These are phyloP conservation scores for Exsudoporus floridanus DNA, from an alignment of 1,284 basidiomycete species.

Conservation along the genomic window DNA sequence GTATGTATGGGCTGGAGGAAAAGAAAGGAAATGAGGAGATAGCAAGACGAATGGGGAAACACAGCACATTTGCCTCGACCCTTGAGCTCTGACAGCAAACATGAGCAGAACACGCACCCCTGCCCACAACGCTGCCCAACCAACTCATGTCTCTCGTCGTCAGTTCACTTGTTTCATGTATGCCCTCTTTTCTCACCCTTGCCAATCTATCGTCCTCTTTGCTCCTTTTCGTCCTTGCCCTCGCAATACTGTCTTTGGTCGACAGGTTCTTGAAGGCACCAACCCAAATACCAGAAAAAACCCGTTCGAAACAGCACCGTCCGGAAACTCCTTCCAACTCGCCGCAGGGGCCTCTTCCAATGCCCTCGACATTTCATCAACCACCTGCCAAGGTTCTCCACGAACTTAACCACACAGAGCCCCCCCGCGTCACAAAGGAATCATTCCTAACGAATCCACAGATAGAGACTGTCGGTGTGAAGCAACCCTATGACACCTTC, in stretches of 20 bases:
- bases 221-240: slow-evolving; percentile 2
- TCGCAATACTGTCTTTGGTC: slow-evolving; percentile 11
- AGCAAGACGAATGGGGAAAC: slow-evolving; percentile 13
- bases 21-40: not conserved
- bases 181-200: slow-evolving; percentile 11
- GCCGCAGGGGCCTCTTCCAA: slow-evolving; percentile 2
- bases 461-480: slow-evolving; percentile 23
- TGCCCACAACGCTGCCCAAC: slow-evolving; percentile 6
- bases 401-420: not conserved
- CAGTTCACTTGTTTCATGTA: not conserved
- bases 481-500: slow-evolving; percentile 68
- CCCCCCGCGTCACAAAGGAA: slow-evolving; percentile 6
- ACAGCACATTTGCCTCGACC: no score
- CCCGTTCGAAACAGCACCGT: not conserved
- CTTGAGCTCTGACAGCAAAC: slow-evolving; percentile 15
- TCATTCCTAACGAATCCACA: slow-evolving; percentile 1
- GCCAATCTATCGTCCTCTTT: slow-evolving; percentile 1
- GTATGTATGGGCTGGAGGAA: not conserved
- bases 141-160: slow-evolving; percentile 6
- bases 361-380: slow-evolving; percentile 22
- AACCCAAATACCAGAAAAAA: not conserved
- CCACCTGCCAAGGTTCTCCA: slow-evolving; percentile 7
- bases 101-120: slow-evolving; percentile 33
- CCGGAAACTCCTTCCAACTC: not conserved
- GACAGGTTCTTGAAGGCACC: not conserved